These are phyloP conservation scores for Durusdinium trenchii DNA, from an alignment of 73 alveolate species.

Conservation along the genomic window DNA sequence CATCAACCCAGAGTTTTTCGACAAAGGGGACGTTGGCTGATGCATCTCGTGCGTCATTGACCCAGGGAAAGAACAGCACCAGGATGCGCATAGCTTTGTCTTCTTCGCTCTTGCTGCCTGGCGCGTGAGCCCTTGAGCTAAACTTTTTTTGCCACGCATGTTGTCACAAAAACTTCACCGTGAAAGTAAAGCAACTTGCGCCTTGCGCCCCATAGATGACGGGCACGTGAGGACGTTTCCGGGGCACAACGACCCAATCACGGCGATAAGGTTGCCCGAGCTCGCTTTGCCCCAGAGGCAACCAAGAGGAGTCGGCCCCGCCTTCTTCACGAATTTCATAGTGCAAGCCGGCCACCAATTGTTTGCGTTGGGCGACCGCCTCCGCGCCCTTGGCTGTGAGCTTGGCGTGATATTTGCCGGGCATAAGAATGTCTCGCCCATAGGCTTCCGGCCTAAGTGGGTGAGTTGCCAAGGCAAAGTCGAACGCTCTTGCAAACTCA, in stretches of 20 bases:
- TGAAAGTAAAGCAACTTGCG: too few relatives aligned
- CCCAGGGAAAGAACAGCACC: constrained; percentile 11
- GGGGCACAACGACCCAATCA: constrained; percentile 36
- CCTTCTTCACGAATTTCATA: not conserved
- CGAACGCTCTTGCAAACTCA: constrained; percentile 5
- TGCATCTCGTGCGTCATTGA: not conserved
- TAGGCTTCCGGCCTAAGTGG: not conserved
- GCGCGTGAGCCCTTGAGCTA: too few relatives aligned
- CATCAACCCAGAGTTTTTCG: not conserved
- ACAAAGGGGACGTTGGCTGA: not conserved
- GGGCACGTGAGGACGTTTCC: constrained; percentile 11
- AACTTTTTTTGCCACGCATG: too few relatives aligned
- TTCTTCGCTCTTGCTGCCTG: not conserved
- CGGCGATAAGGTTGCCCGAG: not conserved
- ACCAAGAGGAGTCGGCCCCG: not conserved
- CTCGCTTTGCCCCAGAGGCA: constrained; percentile 24
- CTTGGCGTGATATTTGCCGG: not conserved
- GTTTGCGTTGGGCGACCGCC: not conserved
- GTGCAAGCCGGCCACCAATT: not conserved
- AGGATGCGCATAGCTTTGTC: not conserved
- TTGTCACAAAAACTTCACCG: too few relatives aligned
- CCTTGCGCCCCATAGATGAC: constrained; percentile 22
- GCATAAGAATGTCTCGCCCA: not conserved
- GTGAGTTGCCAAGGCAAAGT: not conserved
- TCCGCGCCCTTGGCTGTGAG: constrained; percentile 6